phyloP scores from a whole-genome alignment of 2,329 filamentous ascomycete species.

The Colletotrichum cereale region DNA sequence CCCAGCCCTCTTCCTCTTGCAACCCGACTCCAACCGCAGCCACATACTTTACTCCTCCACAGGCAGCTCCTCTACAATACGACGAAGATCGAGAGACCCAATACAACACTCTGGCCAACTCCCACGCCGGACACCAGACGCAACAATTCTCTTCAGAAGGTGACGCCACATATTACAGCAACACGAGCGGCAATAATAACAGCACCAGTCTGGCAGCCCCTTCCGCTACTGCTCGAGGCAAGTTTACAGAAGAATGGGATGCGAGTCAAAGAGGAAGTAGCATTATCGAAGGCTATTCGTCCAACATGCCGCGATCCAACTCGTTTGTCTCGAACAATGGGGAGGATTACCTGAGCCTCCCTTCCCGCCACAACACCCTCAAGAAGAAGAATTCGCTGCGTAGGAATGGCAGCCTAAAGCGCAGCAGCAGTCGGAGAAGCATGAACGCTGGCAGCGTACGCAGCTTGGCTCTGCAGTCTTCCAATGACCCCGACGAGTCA shows the following conservation, averaged over 20 bases:
- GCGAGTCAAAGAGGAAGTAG: constrained; percentile 76
- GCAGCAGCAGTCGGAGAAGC: constrained; percentile 84
- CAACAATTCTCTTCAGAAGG: constrained; percentile 9
- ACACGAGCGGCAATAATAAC: constrained; percentile 2
- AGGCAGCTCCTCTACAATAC: constrained; percentile 5
- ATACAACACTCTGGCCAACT: constrained; percentile 43
- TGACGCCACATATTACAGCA: constrained; percentile 3
- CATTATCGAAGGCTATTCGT: constrained; percentile 64
- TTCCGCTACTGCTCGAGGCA: constrained; percentile 52
- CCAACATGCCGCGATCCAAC: constrained; percentile 69
- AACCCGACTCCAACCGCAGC: neutral
- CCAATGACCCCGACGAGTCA: constrained; percentile 74
- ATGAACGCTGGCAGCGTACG: constrained; percentile 88
- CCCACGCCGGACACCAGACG: constrained; percentile 16
- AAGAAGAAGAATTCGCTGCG: constrained; percentile 89
- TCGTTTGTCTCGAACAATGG: constrained; percentile 68
- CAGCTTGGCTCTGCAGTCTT: constrained; percentile 80
- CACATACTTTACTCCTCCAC: neutral
- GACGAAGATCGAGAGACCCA: constrained; percentile 38
- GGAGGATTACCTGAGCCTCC: constrained; percentile 55
- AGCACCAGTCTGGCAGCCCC: constrained; percentile 9
- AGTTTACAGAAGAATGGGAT: constrained; percentile 80
- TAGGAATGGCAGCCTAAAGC: constrained; percentile 79
- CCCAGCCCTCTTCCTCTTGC: neutral
- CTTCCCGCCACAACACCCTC: constrained; percentile 76